phyloP scores from a whole-genome alignment of 768 basidiomycete genomes.

The Phaffia tasmanica region DNA sequence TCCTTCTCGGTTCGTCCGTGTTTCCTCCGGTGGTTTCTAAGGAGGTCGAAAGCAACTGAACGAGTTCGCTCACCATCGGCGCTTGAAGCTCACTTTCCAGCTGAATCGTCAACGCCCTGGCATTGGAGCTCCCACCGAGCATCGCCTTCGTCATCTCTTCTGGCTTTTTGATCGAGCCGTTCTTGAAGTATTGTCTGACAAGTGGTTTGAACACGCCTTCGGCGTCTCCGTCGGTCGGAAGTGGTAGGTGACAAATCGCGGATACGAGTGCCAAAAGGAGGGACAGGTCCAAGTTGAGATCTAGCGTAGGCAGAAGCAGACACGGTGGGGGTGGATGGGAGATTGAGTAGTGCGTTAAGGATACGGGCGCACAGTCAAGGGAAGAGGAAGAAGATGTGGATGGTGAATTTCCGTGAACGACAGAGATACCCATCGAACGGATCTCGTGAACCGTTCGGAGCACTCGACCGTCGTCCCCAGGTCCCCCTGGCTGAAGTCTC shows the following conservation, averaged over 20 bases:
- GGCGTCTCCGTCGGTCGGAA: slow-evolving; percentile 53
- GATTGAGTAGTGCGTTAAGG: background rate
- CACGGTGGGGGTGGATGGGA: slow-evolving; percentile 14
- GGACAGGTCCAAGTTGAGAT: slow-evolving; percentile 72
- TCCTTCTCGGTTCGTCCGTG: background rate
- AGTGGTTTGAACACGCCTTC: slow-evolving; percentile 52
- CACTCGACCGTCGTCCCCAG: slow-evolving; percentile 36
- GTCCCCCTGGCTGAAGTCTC: slow-evolving; percentile 41
- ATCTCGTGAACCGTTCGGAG: slow-evolving; percentile 48
- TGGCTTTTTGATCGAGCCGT: slow-evolving; percentile 2
- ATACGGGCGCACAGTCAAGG: slow-evolving; percentile 6
- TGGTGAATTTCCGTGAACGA: slow-evolving; percentile 49
- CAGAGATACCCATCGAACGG: slow-evolving; percentile 52
- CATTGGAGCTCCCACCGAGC: slow-evolving; percentile 44
- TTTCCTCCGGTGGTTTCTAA: too few species aligned
- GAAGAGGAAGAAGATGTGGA: slow-evolving; percentile 28
- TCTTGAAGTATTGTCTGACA: slow-evolving; percentile 20
- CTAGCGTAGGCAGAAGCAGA: slow-evolving; percentile 43
- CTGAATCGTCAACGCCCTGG: slow-evolving; percentile 60
- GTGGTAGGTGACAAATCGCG: slow-evolving; percentile 61
- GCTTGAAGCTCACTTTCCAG: slow-evolving; percentile 61
- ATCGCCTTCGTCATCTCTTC: slow-evolving; percentile 22
- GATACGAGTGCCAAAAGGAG: slow-evolving; percentile 73
- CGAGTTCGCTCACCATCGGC: slow-evolving; percentile 50
- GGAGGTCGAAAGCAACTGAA: background rate